Conservation (phyloP, 371 early-diverging fungal genomes). For the Mucor sp. region DNA sequence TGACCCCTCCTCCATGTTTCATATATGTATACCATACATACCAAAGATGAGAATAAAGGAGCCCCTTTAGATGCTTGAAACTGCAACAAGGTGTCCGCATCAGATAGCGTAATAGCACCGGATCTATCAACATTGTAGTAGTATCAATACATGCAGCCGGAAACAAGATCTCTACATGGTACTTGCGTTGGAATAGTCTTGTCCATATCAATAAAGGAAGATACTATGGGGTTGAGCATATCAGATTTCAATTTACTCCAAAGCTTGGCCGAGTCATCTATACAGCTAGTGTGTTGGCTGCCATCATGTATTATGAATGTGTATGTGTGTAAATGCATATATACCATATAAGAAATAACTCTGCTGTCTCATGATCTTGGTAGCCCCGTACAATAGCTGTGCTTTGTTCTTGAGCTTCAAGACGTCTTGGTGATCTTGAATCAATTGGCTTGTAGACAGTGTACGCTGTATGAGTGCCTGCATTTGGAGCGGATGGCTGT, state of each 20-base stretch:
- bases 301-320: background rate
- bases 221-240: background rate
- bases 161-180: background rate
- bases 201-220: background rate
- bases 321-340: background rate
- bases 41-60: slow-evolving; percentile 13
- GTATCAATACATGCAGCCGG: background rate
- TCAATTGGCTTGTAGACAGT: background rate
- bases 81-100: slow-evolving; percentile 6
- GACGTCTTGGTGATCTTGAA: background rate
- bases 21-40: background rate
- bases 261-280: slow-evolving; percentile 12
- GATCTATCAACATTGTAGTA: background rate
- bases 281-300: too few relatives aligned
- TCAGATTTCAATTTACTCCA: background rate
- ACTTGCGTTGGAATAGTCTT: slow-evolving; percentile 3
- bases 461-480: background rate
- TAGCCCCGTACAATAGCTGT: slow-evolving; percentile 7
- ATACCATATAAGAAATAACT: slow-evolving; percentile 18
- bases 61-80: background rate
- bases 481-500: background rate
- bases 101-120: slow-evolving; percentile 7
- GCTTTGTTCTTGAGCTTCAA: slow-evolving; percentile 3
- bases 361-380: slow-evolving; percentile 15
- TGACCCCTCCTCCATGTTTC: background rate